phyloP scores from a whole-genome alignment of 495 filamentous ascomycete species.

The Rostrohypoxylon terebratum region DNA sequence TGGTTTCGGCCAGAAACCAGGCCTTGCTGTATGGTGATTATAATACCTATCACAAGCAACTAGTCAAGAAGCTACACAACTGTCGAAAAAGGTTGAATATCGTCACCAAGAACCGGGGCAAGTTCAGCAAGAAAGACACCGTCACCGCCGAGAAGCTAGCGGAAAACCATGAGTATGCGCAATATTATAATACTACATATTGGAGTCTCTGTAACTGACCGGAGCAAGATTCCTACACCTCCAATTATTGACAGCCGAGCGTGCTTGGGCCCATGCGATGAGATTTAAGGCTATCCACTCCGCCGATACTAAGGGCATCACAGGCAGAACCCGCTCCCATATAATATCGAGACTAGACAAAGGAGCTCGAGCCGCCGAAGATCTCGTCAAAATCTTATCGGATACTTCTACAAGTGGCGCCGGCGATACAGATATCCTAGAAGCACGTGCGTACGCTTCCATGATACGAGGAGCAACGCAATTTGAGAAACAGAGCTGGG shows the following conservation, averaged over 20 bases:
- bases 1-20: slow-evolving; percentile 80
- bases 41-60: slow-evolving; percentile 81
- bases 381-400: slow-evolving; percentile 73
- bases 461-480: slow-evolving; percentile 77
- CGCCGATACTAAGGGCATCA: slow-evolving; percentile 79
- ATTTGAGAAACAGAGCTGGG: slow-evolving; percentile 91
- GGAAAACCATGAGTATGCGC: slow-evolving; percentile 77
- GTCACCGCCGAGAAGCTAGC: slow-evolving; percentile 83
- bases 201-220: slow-evolving; percentile 24
- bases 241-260: slow-evolving; percentile 84
- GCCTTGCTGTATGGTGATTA: slow-evolving; percentile 90
- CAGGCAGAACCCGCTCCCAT: slow-evolving; percentile 83
- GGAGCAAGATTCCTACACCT: slow-evolving; percentile 77
- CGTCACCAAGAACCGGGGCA: slow-evolving; percentile 82
- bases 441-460: slow-evolving; percentile 85
- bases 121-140: slow-evolving; percentile 77
- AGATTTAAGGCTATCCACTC: slow-evolving; percentile 87
- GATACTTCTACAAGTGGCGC: slow-evolving; percentile 70
- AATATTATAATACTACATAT: slow-evolving; percentile 4
- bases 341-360: slow-evolving; percentile 89
- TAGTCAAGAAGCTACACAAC: slow-evolving; percentile 83
- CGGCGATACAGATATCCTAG: slow-evolving; percentile 77
- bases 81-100: slow-evolving; percentile 86
- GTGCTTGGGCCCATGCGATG: slow-evolving; percentile 98
- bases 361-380: slow-evolving; percentile 74